Percentiles rank a stretch among this genome's conserved stretches.
Conservation (phyloP, 2,329 filamentous ascomycete species). For the Leptographium lundbergii region DNA sequence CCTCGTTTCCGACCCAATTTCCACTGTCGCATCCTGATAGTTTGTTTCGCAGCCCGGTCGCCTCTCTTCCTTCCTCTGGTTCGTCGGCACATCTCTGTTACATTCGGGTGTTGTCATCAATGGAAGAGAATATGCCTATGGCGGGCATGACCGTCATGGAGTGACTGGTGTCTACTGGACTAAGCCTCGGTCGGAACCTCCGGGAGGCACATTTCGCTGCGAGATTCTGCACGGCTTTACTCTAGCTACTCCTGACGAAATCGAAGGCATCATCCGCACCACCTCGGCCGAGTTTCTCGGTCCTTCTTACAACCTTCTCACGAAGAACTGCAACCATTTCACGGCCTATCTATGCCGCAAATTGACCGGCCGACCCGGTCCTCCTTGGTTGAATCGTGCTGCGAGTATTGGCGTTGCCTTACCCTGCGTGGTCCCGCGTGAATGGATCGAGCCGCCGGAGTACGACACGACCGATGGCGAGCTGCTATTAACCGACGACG, state of each 20-base stretch:
- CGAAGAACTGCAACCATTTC: conserved; percentile 83
- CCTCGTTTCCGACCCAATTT: neutral
- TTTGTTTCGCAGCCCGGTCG: conserved; percentile 49
- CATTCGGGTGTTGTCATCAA: conserved; percentile 77
- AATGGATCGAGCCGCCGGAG: conserved; percentile 72
- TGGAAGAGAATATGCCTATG: conserved; percentile 72
- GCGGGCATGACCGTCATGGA: conserved; percentile 59
- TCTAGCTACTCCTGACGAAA: conserved; percentile 53
- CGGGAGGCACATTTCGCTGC: conserved; percentile 63
- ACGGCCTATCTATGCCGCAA: conserved; percentile 63
- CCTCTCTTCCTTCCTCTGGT: conserved; percentile 66
- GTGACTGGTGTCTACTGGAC: conserved; percentile 78
- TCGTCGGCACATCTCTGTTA: conserved; percentile 61
- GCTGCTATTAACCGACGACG: conserved; percentile 39
- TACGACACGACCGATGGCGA: conserved; percentile 61
- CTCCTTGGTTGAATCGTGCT: conserved; percentile 68
- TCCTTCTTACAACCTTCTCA: conserved; percentile 67
- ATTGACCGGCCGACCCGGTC: conserved; percentile 58
- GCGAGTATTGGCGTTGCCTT: conserved; percentile 72
- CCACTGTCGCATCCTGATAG: conserved; percentile 1
- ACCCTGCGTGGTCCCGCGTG: conserved; percentile 68
- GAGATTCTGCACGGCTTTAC: conserved; percentile 72
- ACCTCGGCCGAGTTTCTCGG: conserved; percentile 64
- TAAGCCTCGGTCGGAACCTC: conserved; percentile 56
- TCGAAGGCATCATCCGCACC: conserved; percentile 54